phyloP scores from a whole-genome alignment of 192 early-diverging fungal species.

The Rhizoclosmatium globosum region DNA sequence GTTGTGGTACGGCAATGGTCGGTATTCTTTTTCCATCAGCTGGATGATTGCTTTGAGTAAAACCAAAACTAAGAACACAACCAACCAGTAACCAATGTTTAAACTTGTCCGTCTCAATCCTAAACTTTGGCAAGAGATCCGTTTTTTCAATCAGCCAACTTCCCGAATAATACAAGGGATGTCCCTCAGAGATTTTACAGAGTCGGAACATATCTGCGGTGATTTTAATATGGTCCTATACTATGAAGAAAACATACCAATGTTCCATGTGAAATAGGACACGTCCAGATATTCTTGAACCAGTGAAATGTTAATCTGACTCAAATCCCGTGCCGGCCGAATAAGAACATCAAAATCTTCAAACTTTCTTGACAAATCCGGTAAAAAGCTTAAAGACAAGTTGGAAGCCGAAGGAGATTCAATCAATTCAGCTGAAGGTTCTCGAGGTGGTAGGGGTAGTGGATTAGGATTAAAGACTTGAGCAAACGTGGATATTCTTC shows the following conservation, averaged over 20 bases:
- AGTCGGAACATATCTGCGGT: slow-evolving; percentile 47
- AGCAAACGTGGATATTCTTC: slow-evolving; percentile 8
- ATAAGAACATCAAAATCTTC: slow-evolving; percentile 7
- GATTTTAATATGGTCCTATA: background rate
- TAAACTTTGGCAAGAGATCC: slow-evolving; percentile 38
- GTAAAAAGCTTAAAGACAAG: background rate
- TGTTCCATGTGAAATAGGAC: slow-evolving; percentile 28
- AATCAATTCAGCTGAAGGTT: background rate
- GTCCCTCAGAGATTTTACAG: slow-evolving; percentile 51
- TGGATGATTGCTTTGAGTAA: slow-evolving; percentile 27
- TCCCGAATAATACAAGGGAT: slow-evolving; percentile 54
- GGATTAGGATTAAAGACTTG: background rate
- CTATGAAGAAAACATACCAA: slow-evolving; percentile 5
- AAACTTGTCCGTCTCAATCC: slow-evolving; percentile 48
- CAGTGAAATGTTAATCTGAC: background rate
- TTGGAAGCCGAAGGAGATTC: background rate
- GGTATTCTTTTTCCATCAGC: slow-evolving; percentile 59
- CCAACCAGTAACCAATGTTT: slow-evolving; percentile 54
- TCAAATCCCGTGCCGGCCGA: slow-evolving; percentile 11
- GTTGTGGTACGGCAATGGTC: slow-evolving; percentile 64
- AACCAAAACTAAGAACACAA: slow-evolving; percentile 16
- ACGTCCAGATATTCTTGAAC: slow-evolving; percentile 21
- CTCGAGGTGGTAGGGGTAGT: background rate
- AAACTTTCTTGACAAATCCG: slow-evolving; percentile 17
- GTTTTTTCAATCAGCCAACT: slow-evolving; percentile 48